Evolutionary conservation across 352 stramenopile genomes (phyloP).

Genomic region (Phytophthora sp.): DNA sequence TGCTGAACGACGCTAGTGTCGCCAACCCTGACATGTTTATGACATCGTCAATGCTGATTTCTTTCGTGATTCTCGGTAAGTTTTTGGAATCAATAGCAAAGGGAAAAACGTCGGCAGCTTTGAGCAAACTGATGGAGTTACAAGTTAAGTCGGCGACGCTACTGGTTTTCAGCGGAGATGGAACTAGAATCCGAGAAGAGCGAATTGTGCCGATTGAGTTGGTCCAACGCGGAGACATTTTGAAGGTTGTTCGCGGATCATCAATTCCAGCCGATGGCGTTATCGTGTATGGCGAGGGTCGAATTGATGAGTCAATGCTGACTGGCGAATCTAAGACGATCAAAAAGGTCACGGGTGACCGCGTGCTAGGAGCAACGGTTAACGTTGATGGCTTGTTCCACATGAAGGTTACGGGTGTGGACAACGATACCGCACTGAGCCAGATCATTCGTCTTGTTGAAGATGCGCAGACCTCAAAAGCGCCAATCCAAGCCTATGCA

Average conservation of each 20-base stretch:
- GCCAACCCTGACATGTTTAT: conserved; percentile 95
- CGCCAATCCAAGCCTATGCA: conserved; percentile 97
- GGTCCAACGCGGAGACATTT: conserved; percentile 92
- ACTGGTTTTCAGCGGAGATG: conserved; percentile 79
- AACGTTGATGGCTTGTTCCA: conserved; percentile 93
- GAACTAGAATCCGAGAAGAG: conserved; percentile 67
- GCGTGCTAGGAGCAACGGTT: conserved; percentile 91
- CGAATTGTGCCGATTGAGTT: conserved; percentile 85
- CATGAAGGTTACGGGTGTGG: conserved; percentile 93
- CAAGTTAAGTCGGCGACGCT: conserved; percentile 95
- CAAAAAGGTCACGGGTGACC: conserved; percentile 89
- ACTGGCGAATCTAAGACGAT: conserved; percentile 95
- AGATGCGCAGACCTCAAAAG: conserved; percentile 97
- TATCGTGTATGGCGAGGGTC: conserved; percentile 89
- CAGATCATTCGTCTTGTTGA: conserved; percentile 99
- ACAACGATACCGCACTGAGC: conserved; percentile 93
- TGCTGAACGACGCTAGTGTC: conserved; percentile 72
- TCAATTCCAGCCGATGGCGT: conserved; percentile 94
- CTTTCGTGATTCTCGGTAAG: conserved; percentile 99
- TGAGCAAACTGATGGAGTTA: conserved; percentile 96
- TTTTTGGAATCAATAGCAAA: conserved; percentile 95
- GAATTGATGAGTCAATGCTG: conserved; percentile 95
- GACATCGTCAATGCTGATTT: conserved; percentile 97
- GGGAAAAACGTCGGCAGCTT: conserved; percentile 93
- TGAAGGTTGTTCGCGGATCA: conserved; percentile 93